Evolutionary conservation across 192 early-diverging fungal genomes (phyloP).

Genomic region (Mortierella alpina): DNA sequence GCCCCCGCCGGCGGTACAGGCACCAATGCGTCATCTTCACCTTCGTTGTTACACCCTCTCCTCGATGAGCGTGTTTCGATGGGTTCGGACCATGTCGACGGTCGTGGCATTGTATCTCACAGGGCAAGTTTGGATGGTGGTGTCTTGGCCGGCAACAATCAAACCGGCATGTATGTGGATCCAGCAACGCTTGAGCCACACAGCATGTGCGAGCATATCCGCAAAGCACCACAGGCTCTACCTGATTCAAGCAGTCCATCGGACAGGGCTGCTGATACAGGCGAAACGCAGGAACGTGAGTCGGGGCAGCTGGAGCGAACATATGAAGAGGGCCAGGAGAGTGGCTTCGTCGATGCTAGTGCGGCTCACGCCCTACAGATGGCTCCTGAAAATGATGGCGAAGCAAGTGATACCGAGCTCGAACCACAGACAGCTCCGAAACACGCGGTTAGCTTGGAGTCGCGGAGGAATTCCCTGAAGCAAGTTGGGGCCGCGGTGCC

Average conservation of each 20-base stretch:
- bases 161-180: constrained; percentile 1
- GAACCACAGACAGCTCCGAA: too few species aligned
- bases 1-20: not conserved
- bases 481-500: too few species aligned
- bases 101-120: not conserved
- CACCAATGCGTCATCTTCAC: not conserved
- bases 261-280: too few species aligned
- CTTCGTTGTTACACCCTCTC: not conserved
- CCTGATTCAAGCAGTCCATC: not conserved
- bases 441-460: too few species aligned
- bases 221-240: constrained; percentile 28
- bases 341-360: too few species aligned
- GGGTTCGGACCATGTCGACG: constrained; percentile 4
- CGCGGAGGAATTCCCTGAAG: too few species aligned
- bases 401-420: too few species aligned
- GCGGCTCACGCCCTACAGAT: too few species aligned
- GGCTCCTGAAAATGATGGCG: too few species aligned
- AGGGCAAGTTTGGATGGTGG: too few species aligned
- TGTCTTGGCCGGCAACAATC: too few species aligned
- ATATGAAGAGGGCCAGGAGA: too few species aligned
- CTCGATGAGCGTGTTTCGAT: constrained; percentile 11
- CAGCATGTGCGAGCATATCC: constrained; percentile 23
- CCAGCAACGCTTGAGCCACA: constrained; percentile 25
- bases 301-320: not conserved
- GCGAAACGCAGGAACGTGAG: not conserved